Evolutionary conservation across 1,284 basidiomycete genomes (phyloP).

Genomic region (Leccinum variabile): DNA sequence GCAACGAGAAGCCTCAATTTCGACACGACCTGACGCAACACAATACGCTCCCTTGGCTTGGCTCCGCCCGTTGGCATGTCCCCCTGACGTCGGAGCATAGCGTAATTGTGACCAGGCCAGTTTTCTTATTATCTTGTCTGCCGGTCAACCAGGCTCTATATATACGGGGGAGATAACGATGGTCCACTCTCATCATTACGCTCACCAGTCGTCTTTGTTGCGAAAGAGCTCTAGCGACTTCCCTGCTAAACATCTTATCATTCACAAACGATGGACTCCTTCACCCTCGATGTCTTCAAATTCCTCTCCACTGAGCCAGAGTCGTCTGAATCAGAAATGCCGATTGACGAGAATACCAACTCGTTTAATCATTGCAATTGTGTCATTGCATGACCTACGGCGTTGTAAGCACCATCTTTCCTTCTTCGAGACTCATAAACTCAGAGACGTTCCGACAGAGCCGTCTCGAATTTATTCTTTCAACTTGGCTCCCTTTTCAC

Average conservation of each 20-base stretch:
- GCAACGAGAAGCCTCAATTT: neutral
- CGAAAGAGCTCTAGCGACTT: slow-evolving; percentile 3
- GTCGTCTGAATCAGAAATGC: slow-evolving; percentile 12
- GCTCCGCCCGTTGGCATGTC: slow-evolving; percentile 4
- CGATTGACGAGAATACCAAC: slow-evolving; percentile 10
- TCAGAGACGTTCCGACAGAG: slow-evolving; percentile 12
- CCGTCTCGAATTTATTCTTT: neutral
- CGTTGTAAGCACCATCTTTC: slow-evolving; percentile 18
- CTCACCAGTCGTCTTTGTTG: slow-evolving; percentile 8
- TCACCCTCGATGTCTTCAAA: slow-evolving; percentile 1
- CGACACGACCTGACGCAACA: neutral
- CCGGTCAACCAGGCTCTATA: slow-evolving; percentile 17
- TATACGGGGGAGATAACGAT: slow-evolving; percentile 10
- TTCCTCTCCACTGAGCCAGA: neutral
- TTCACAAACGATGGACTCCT: slow-evolving; percentile 24
- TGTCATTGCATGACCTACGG: slow-evolving; percentile 19
- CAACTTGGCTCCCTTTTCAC: neutral
- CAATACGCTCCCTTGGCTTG: slow-evolving; percentile 15
- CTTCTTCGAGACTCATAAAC: neutral
- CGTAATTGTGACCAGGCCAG: neutral
- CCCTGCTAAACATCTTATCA: slow-evolving; percentile 11
- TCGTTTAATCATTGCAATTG: slow-evolving; percentile 4
- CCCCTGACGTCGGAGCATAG: neutral
- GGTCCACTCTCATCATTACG: slow-evolving; percentile 5
- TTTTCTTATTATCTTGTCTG: slow-evolving; percentile 22